Conservation (phyloP, 805 yeast species). For the Wickerhamomyces bovis region DNA sequence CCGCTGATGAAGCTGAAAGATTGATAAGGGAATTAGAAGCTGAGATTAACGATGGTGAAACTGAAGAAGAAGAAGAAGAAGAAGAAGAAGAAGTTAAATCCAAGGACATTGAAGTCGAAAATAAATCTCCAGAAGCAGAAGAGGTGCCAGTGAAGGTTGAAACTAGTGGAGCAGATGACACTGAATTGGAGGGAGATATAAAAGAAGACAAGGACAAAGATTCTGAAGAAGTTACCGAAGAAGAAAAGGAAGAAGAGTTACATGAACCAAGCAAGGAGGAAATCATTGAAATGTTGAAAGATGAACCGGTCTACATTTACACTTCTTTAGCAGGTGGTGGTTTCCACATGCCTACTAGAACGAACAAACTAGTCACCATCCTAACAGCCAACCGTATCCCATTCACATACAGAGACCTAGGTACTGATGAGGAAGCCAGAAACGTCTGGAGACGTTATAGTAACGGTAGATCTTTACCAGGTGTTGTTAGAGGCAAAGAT, state of each 20-base stretch:
- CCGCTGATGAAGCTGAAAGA: constrained; percentile 20
- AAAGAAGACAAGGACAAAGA: not conserved
- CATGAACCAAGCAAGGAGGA: constrained; percentile 26
- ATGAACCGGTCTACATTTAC: constrained; percentile 65
- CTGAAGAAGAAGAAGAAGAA: not conserved
- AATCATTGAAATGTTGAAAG: constrained; percentile 22
- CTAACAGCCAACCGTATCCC: constrained; percentile 66
- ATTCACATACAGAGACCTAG: constrained; percentile 69
- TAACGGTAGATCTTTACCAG: constrained; percentile 73
- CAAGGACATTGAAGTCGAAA: not conserved
- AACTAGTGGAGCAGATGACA: not conserved
- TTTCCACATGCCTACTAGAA: constrained; percentile 68
- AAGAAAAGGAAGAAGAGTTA: constrained; percentile 14
- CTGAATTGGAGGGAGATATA: no score
- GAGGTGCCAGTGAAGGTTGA: not conserved
- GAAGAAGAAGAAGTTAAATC: not conserved
- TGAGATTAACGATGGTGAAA: constrained; percentile 12
- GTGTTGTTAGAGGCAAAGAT: constrained; percentile 76
- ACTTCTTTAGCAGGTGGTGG: constrained; percentile 88
- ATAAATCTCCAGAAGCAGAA: constrained; percentile 3
- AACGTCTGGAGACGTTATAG: constrained; percentile 75
- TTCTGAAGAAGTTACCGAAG: not conserved
- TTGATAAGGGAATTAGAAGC: constrained; percentile 17
- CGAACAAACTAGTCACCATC: constrained; percentile 70
- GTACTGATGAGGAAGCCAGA: constrained; percentile 83